phyloP scores from a whole-genome alignment of 2,329 filamentous ascomycete genomes.

The Cyclaneusma minus region DNA sequence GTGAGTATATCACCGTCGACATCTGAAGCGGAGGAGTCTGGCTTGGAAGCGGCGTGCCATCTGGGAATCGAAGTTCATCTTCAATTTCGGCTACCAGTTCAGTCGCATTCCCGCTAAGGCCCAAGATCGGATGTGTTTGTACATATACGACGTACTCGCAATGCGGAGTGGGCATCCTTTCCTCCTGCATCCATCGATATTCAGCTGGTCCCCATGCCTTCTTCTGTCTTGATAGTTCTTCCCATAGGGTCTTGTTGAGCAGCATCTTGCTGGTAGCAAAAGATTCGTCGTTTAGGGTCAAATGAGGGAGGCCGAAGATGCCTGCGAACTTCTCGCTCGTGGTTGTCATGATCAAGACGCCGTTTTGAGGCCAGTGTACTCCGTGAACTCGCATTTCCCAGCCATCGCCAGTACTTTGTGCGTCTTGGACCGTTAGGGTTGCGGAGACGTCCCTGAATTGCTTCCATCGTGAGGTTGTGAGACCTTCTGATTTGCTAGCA shows the following conservation, averaged over 20 bases:
- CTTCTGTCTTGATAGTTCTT: constrained; percentile 51
- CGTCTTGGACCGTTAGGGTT: constrained; percentile 57
- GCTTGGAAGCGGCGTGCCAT: constrained; percentile 38
- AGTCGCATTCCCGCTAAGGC: not conserved
- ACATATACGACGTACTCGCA: constrained; percentile 85
- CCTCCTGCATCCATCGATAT: constrained; percentile 41
- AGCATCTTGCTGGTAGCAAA: constrained; percentile 44
- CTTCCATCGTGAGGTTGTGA: too few species aligned
- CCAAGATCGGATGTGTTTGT: constrained; percentile 41
- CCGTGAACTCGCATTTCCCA: constrained; percentile 74
- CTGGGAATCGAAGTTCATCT: constrained; percentile 44
- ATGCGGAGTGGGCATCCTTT: constrained; percentile 47
- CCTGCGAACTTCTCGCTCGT: constrained; percentile 92
- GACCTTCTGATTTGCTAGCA: constrained; percentile 17
- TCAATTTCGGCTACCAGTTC: constrained; percentile 36
- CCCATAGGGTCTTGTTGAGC: constrained; percentile 57
- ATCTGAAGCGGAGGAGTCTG: constrained; percentile 39
- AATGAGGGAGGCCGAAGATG: constrained; percentile 75
- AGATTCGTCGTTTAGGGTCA: constrained; percentile 47
- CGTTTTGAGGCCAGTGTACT: constrained; percentile 71
- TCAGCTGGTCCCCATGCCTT: too few species aligned
- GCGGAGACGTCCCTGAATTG: constrained; percentile 55
- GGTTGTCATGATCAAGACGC: constrained; percentile 67
- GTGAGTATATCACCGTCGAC: constrained; percentile 50
- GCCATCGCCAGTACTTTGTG: constrained; percentile 50